Evolutionary conservation across 371 early-diverging fungal species (phyloP).

Genomic region (Mortierella sp.): DNA sequence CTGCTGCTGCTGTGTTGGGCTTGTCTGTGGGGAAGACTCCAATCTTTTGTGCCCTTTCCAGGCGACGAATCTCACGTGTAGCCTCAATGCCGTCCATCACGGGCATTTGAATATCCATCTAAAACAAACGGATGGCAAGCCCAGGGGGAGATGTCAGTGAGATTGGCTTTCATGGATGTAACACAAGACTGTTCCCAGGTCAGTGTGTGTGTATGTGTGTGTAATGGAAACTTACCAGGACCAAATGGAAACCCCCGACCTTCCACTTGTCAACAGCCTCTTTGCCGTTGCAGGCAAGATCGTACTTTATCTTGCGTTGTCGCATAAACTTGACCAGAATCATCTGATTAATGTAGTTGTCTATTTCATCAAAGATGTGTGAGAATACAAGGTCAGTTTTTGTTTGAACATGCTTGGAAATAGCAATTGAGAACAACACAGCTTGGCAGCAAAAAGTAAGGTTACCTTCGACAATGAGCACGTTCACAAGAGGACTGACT

Average conservation of each 20-base stretch:
- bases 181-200: neutral
- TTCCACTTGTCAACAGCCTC: slow-evolving; percentile 84
- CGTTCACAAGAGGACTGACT: slow-evolving; percentile 76
- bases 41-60: slow-evolving; percentile 74
- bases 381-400: neutral
- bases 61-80: slow-evolving; percentile 74
- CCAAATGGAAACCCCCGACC: slow-evolving; percentile 77
- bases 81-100: slow-evolving; percentile 87
- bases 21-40: slow-evolving; percentile 62
- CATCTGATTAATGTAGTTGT: slow-evolving; percentile 81
- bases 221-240: slow-evolving; percentile 79
- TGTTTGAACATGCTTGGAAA: too few relatives aligned
- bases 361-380: slow-evolving; percentile 41
- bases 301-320: slow-evolving; percentile 75
- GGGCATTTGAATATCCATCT: slow-evolving; percentile 89
- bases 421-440: too few relatives aligned
- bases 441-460: too few relatives aligned
- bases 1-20: slow-evolving; percentile 34
- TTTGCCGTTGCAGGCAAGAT: slow-evolving; percentile 78
- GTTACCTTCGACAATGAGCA: slow-evolving; percentile 86
- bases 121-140: slow-evolving; percentile 7
- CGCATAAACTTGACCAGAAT: slow-evolving; percentile 81
- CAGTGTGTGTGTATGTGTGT: neutral
- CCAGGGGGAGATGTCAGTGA: too few relatives aligned
- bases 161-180: too few relatives aligned